Conservation (phyloP, 768 basidiomycete genomes). For the Boletellus ananas region DNA sequence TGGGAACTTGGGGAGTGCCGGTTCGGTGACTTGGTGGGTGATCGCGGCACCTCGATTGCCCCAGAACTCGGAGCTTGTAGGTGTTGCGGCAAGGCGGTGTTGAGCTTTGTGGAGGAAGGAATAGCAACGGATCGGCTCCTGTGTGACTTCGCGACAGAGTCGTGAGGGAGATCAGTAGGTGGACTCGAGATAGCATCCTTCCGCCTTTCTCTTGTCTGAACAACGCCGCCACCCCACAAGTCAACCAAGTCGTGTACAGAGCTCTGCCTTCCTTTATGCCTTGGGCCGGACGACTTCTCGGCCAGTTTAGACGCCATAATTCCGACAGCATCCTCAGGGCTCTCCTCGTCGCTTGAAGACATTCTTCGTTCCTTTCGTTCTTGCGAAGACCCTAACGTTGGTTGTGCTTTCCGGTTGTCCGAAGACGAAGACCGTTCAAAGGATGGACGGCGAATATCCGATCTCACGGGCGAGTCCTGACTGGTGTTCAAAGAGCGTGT, state of each 20-base stretch:
- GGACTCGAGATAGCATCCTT: slow-evolving; percentile 19
- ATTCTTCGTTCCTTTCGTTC: slow-evolving; percentile 28
- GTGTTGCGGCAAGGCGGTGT: slow-evolving; percentile 24
- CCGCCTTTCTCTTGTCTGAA: slow-evolving; percentile 42
- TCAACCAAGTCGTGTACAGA: slow-evolving; percentile 84
- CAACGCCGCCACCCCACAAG: slow-evolving; percentile 62
- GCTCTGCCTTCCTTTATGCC: slow-evolving; percentile 56
- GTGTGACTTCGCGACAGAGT: slow-evolving; percentile 12
- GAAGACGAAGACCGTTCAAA: slow-evolving; percentile 29
- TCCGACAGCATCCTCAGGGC: slow-evolving; percentile 45
- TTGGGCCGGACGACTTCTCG: slow-evolving; percentile 26
- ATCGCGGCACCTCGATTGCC: slow-evolving; percentile 17
- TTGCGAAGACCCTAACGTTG: slow-evolving; percentile 23
- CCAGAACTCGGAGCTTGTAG: slow-evolving; percentile 18
- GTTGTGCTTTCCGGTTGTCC: slow-evolving; percentile 49
- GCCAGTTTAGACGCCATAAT: slow-evolving; percentile 20
- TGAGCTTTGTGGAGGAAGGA: slow-evolving; percentile 18
- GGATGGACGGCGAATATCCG: slow-evolving; percentile 13
- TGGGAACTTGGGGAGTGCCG: slow-evolving; percentile 28
- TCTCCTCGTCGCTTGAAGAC: slow-evolving; percentile 57
- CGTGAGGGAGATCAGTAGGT: slow-evolving; percentile 14
- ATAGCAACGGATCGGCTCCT: slow-evolving; percentile 21
- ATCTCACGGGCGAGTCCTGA: slow-evolving; percentile 6
- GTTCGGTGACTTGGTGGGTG: slow-evolving; percentile 29
- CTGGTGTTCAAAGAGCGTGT: slow-evolving; percentile 7